A percentile compares a stretch with the other conserved stretches of the same genome.
These are phyloP conservation scores for Mycena kentingensis DNA, from an alignment of 768 basidiomycete species.

Conservation along the genomic window DNA sequence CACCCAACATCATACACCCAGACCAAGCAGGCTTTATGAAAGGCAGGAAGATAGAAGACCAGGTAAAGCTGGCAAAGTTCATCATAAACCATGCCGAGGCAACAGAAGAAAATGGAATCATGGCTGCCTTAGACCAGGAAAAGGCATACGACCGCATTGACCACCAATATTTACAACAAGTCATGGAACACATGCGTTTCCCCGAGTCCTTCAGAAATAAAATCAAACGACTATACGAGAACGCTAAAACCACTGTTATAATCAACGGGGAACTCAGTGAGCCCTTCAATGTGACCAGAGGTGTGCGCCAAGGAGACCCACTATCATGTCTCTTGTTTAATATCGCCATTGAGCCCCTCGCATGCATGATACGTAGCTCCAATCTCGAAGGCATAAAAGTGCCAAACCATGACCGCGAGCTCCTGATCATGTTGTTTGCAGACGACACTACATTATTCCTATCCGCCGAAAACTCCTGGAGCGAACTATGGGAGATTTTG, in stretches of 20 bases:
- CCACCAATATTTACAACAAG: slow-evolving; percentile 1
- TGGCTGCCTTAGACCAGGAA: slow-evolving; percentile 1
- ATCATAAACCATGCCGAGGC: slow-evolving; percentile 19
- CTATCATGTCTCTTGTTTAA: slow-evolving; percentile 9
- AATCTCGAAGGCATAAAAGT: slow-evolving; percentile 23
- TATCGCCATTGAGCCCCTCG: slow-evolving; percentile 16
- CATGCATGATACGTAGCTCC: slow-evolving; percentile 25
- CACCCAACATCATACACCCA: slow-evolving; percentile 21
- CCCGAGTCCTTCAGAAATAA: background rate
- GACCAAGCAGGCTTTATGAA: slow-evolving; percentile 34
- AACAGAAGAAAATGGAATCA: slow-evolving; percentile 14
- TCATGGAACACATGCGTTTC: background rate
- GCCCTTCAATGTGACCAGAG: slow-evolving; percentile 2
- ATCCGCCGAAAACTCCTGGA: slow-evolving; percentile 1
- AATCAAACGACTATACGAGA: background rate
- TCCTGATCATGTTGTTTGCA: slow-evolving; percentile 27
- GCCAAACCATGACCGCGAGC: slow-evolving; percentile 1
- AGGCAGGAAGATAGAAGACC: slow-evolving; percentile 25
- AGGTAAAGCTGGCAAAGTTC: slow-evolving; percentile 19
- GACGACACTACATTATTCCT: slow-evolving; percentile 31
- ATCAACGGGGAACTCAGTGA: slow-evolving; percentile 7
- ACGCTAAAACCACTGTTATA: slow-evolving; percentile 3
- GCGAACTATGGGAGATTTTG: background rate
- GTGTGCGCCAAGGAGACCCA: slow-evolving; percentile 5
- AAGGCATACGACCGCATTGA: slow-evolving; percentile 6